Evolutionary conservation across 345 rosid genomes (phyloP), one percentile per base, ranked within the genome.

Genomic region (Heritiera littoralis): DNA sequence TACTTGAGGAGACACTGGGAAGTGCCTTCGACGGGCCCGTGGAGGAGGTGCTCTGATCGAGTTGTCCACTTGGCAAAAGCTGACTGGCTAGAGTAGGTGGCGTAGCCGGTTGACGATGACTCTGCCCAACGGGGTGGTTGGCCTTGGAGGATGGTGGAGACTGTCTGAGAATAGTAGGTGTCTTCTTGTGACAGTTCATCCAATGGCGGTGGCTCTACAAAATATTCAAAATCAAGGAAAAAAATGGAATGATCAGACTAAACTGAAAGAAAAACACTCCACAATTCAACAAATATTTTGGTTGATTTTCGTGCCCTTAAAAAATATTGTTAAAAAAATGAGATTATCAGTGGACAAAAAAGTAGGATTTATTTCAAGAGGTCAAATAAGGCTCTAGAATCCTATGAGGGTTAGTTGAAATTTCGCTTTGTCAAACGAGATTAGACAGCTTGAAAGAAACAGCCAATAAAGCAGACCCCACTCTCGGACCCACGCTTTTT

Each of bases 1-100:
- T 87, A 89, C 85, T 96, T 96, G 40, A 94, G 98, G 69, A 92
- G 88, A 90, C 92, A 89, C 70, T 96, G 99, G 23, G 94, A 83
- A n/a, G 83, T 79, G 66, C 85, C 86, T 67, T 89, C 92, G 9
- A 74, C 66, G 1, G 85, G 78, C 75, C 72, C 74, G 70, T 80
- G 84, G 81, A 77, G 51, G 80, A 79, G 86, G 66, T 80, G 66
- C 58, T 82, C 90, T 4, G 84, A 30, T 52, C 85, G 82, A 80
- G 9, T 65, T 52, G 83, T 83, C 99, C 99, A 94, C 89, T 84
- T 85, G 83, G 86, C 46, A 77, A 96, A 96, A 0, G 98, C 90
- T 51, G 99, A 90, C 70, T 86, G 90, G 84, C 66, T 45, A 32
- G 90, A 86, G 90, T 80, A 86, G 15, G 84, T 43, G 49, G 64